A percentile compares a stretch with the other conserved stretches of the same genome.
These are phyloP conservation scores for Crinitomyces ghanaensis DNA, from an alignment of 805 yeast species.

Conservation along the genomic window DNA sequence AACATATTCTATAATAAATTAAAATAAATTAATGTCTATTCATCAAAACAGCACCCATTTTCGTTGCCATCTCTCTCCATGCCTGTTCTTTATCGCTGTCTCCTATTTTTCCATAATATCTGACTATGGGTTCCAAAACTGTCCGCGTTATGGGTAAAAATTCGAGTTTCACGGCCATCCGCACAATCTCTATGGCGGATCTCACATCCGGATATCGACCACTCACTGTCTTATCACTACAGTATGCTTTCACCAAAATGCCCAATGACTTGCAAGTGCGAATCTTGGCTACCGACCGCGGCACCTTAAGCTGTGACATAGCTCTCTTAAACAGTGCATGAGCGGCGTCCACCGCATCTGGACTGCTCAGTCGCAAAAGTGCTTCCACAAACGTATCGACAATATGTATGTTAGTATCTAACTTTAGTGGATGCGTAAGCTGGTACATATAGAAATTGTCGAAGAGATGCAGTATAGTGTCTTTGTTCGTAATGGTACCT, in stretches of 20 bases:
- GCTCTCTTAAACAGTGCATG: constrained; percentile 13
- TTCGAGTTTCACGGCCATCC: constrained; percentile 6
- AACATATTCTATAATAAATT: background rate
- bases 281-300: background rate
- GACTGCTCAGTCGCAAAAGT: constrained; percentile 9
- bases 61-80: constrained; percentile 6
- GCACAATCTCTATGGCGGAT: constrained; percentile 15
- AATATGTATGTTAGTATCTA: constrained; percentile 4
- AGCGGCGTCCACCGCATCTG: constrained; percentile 13
- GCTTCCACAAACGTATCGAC: constrained; percentile 19
- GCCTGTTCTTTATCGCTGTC: constrained; percentile 4
- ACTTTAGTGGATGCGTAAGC: constrained; percentile 1
- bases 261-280: constrained; percentile 11
- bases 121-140: constrained; percentile 10
- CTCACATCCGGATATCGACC: constrained; percentile 5
- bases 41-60: constrained; percentile 2
- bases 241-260: constrained; percentile 7
- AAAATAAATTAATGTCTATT: background rate
- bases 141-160: constrained; percentile 8
- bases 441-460: constrained; percentile 9
- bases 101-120: constrained; percentile 3
- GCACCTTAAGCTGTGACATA: constrained; percentile 5
- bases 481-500: constrained; percentile 12
- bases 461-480: constrained; percentile 12
- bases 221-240: constrained; percentile 6